These are phyloP conservation scores for Adansonia digitata DNA, from an alignment of 345 rosid species.

Conservation along the genomic window DNA sequence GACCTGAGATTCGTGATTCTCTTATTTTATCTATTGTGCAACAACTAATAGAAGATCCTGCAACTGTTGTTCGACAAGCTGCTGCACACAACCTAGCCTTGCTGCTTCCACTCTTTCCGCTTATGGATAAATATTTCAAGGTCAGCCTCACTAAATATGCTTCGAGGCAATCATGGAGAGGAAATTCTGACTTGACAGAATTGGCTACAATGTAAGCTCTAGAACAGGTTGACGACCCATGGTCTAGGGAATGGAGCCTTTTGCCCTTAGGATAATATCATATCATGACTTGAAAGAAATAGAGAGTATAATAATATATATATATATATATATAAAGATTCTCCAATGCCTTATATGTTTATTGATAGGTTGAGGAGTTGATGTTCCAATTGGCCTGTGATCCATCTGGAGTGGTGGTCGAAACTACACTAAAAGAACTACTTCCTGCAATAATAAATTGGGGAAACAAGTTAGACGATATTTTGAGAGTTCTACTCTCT, in stretches of 20 bases:
- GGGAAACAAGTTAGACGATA: constrained; percentile 82
- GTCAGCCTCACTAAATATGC: constrained; percentile 85
- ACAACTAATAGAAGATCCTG: constrained; percentile 91
- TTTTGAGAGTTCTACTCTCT: constrained; percentile 72
- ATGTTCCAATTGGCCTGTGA: constrained; percentile 90
- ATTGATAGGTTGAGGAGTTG: constrained; percentile 84
- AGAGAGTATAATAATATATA: neutral
- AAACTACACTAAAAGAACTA: constrained; percentile 73
- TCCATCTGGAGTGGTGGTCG: constrained; percentile 93
- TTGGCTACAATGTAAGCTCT: constrained; percentile 71
- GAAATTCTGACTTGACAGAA: constrained; percentile 71
- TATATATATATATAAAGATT: constrained; percentile 13
- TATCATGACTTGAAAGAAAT: constrained; percentile 30
- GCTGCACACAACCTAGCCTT: constrained; percentile 87
- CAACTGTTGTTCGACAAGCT: constrained; percentile 92
- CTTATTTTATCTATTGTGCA: constrained; percentile 89
- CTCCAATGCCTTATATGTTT: constrained; percentile 30
- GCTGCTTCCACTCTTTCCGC: constrained; percentile 92
- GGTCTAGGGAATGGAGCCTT: constrained; percentile 49
- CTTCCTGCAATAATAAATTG: constrained; percentile 81
- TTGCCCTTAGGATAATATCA: constrained; percentile 37
- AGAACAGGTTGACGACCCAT: constrained; percentile 59
- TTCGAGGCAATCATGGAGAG: constrained; percentile 68
- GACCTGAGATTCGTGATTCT: constrained; percentile 94
- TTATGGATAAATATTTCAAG: constrained; percentile 97